phyloP scores from a whole-genome alignment of 2,329 filamentous ascomycete genomes.

The Immersiporthe knoxdaviesiana region DNA sequence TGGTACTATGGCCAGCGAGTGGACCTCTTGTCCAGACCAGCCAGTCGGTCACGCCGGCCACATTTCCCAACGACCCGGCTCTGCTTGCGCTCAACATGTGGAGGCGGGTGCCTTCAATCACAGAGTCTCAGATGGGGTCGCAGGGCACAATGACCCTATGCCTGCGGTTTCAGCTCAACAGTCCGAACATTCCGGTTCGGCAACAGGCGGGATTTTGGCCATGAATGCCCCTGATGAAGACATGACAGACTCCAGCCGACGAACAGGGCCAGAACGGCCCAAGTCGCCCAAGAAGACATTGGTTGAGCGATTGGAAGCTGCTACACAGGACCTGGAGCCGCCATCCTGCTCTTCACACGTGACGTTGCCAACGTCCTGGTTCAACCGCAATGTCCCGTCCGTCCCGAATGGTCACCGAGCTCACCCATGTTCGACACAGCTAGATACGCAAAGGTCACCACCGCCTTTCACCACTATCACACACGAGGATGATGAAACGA shows the following conservation, averaged over 20 bases:
- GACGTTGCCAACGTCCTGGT: not conserved
- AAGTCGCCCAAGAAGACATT: conserved; percentile 22
- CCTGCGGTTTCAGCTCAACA: not conserved
- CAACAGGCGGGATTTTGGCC: not conserved
- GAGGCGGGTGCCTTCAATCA: not conserved
- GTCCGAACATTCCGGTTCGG: conserved; percentile 34
- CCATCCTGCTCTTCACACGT: not conserved
- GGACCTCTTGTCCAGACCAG: not conserved
- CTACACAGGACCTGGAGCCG: conserved; percentile 1
- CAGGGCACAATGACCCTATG: not conserved
- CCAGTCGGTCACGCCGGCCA: not conserved
- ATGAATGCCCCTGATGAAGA: not conserved
- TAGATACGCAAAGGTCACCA: not conserved
- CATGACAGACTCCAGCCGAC: not conserved
- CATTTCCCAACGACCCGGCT: not conserved
- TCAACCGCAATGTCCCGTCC: not conserved
- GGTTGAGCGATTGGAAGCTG: conserved; percentile 26
- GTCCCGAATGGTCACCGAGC: not conserved
- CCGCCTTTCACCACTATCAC: not conserved
- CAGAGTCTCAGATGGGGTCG: not conserved
- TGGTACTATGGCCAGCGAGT: conserved; percentile 23
- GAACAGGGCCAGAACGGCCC: conserved; percentile 14
- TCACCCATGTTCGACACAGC: too few relatives aligned
- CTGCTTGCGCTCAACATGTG: not conserved
- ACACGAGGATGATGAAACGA: not conserved